Evolutionary conservation across 192 early-diverging fungal species (phyloP).

Genomic region (Coemansia sp.): DNA sequence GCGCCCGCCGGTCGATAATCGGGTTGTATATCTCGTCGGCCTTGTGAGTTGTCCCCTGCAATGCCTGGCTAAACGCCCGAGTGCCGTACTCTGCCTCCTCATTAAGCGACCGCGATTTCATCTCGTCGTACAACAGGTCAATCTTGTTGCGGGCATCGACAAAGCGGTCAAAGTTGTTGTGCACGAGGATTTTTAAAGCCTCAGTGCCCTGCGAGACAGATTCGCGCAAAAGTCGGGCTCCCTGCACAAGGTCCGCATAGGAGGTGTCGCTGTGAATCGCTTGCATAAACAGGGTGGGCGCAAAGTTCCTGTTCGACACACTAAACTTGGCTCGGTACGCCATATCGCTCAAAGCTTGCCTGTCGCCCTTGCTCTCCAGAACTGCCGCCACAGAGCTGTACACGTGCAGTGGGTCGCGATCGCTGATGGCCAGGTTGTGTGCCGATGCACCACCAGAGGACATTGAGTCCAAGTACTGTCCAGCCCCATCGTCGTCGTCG

Average conservation of each 20-base stretch:
- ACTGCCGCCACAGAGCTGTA: slow-evolving; percentile 43
- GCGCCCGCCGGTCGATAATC: slow-evolving; percentile 79
- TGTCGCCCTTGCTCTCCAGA: slow-evolving; percentile 47
- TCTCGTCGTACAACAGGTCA: slow-evolving; percentile 91
- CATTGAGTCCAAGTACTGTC: slow-evolving; percentile 19
- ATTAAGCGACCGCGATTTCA: slow-evolving; percentile 85
- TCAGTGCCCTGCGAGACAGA: slow-evolving; percentile 84
- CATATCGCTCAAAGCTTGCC: slow-evolving; percentile 43
- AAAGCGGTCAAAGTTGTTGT: slow-evolving; percentile 97
- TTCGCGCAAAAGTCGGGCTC: slow-evolving; percentile 70
- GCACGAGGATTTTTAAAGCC: slow-evolving; percentile 85
- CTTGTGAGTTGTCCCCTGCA: slow-evolving; percentile 68
- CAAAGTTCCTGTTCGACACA: slow-evolving; percentile 61
- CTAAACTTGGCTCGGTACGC: slow-evolving; percentile 54
- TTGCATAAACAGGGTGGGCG: slow-evolving; percentile 76
- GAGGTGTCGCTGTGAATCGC: slow-evolving; percentile 85
- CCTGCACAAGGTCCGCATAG: slow-evolving; percentile 80
- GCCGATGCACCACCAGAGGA: slow-evolving; percentile 13
- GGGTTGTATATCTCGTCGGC: slow-evolving; percentile 88
- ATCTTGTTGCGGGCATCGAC: slow-evolving; percentile 95
- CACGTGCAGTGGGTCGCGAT: slow-evolving; percentile 54
- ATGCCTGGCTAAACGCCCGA: slow-evolving; percentile 64
- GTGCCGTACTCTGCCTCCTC: slow-evolving; percentile 82
- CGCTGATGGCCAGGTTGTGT: slow-evolving; percentile 44
- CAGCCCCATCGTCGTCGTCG: slow-evolving; percentile 24